Evolutionary conservation across 2,329 filamentous ascomycete genomes (phyloP), one percentile per base, ranked within the genome.

Genomic region (Rachicladosporium sp.): DNA sequence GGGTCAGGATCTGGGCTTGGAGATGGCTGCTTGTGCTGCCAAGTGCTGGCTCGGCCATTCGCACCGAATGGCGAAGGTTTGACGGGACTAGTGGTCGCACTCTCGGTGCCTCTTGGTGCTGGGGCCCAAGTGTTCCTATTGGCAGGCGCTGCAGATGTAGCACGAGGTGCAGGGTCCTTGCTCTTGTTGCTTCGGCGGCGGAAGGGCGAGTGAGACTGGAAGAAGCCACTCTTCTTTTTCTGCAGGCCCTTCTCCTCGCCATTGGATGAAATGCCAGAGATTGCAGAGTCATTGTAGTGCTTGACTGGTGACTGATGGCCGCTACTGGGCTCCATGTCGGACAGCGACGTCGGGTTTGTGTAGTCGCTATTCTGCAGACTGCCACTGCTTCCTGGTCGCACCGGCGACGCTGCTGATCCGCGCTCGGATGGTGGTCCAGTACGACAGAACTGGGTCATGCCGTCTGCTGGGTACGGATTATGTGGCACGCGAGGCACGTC

Each of bases 391-490:
- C 81, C 81, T 35, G 87, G 85, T 34, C 87, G 74, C 36, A 74
- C 78, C 15, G 78, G 74, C 45, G 76, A 80, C 33, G 73, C 77
- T 13, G 73, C 71, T 19, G 80, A 80, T 27, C 23, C 23, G 61
- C 64, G 75, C 63, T 80, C 78, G n/a, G 77, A 80, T 36, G 72
- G 72, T 31, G 80, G 74, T 8, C 23, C 23, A 27, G 23, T 27
- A 43, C 87, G 78, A 62, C 89, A 96, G 46, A 95, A 81, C 76
- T 96, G 93, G 0, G 89, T 95, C 87, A 96, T 96, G 4, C 88
- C 89, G 57, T 96, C 89, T 60, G 82, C 76, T 0, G 89, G 88
- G 57, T 95, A 95, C 7, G 91, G 86, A 51, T 96, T 93, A 53
- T 95, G 87, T 10, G 89, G 87, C 2, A 93, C 74, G 10, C 76